Evolutionary conservation across 805 yeast genomes (phyloP).

Genomic region (Deakozyma indianensis): DNA sequence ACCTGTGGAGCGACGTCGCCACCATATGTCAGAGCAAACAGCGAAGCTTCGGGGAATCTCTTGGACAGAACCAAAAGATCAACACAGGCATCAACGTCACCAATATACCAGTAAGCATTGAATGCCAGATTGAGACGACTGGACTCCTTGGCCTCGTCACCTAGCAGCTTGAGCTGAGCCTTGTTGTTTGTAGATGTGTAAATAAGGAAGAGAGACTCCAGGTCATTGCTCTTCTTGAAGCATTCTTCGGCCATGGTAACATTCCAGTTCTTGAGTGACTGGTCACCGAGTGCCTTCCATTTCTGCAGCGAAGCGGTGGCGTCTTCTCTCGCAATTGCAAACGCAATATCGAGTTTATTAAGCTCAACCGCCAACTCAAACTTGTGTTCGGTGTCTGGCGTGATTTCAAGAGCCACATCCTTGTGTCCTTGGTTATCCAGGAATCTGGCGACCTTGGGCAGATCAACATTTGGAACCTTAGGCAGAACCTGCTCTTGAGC

Average conservation of each 20-base stretch:
- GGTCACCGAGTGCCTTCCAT: slow-evolving; percentile 89
- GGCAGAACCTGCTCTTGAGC: slow-evolving; percentile 45
- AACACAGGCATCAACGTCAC: slow-evolving; percentile 50
- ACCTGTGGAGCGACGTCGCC: slow-evolving; percentile 35
- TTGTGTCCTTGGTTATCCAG: slow-evolving; percentile 84
- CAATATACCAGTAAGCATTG: slow-evolving; percentile 79
- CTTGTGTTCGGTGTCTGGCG: slow-evolving; percentile 80
- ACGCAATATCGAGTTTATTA: slow-evolving; percentile 58
- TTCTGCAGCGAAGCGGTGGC: slow-evolving; percentile 33
- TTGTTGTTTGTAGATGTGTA: slow-evolving; percentile 69
- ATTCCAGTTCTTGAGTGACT: slow-evolving; percentile 66
- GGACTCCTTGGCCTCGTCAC: slow-evolving; percentile 46
- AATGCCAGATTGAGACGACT: slow-evolving; percentile 87
- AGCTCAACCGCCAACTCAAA: slow-evolving; percentile 79
- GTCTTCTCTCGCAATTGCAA: slow-evolving; percentile 28
- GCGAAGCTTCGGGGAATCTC: slow-evolving; percentile 71
- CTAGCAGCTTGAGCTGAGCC: slow-evolving; percentile 45
- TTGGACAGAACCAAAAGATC: slow-evolving; percentile 52
- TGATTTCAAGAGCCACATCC: slow-evolving; percentile 67
- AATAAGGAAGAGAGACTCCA: slow-evolving; percentile 66
- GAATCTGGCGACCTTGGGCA: slow-evolving; percentile 74
- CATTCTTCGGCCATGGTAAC: slow-evolving; percentile 67
- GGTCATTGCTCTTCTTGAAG: slow-evolving; percentile 65
- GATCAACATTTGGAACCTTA: slow-evolving; percentile 45
- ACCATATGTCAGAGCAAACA: slow-evolving; percentile 63